Conservation (phyloP, 2,329 filamentous ascomycete genomes). For the Capronia epimyces region DNA sequence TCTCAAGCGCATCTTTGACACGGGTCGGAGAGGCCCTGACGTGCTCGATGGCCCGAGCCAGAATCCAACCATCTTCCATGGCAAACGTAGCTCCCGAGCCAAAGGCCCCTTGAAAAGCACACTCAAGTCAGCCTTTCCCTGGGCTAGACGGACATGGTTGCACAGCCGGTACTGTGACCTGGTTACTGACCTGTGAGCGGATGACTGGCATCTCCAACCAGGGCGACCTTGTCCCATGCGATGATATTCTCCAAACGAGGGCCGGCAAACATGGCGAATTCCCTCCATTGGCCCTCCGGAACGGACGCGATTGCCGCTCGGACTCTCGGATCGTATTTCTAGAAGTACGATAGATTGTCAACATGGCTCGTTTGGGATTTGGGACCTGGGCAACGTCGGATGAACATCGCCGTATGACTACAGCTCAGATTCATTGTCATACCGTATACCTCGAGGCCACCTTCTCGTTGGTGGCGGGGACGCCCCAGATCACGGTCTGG, state of each 20-base stretch:
- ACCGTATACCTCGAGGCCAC: slow-evolving; percentile 35
- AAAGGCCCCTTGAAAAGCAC: slow-evolving; percentile 33
- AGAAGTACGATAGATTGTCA: not conserved
- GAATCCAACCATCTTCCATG: slow-evolving; percentile 43
- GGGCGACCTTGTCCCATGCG: slow-evolving; percentile 42
- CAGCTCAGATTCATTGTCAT: no score
- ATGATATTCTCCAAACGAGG: slow-evolving; percentile 39
- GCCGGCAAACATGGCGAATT: slow-evolving; percentile 46
- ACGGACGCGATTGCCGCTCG: slow-evolving; percentile 39
- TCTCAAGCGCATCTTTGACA: slow-evolving; percentile 30
- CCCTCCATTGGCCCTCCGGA: slow-evolving; percentile 38
- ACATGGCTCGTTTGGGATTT: not conserved
- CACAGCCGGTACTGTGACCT: not conserved
- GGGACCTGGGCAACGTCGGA: no score
- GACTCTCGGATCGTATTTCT: slow-evolving; percentile 42
- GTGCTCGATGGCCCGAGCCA: slow-evolving; percentile 34
- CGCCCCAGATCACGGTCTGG: slow-evolving; percentile 19
- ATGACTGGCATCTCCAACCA: slow-evolving; percentile 53
- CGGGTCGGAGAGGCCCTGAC: slow-evolving; percentile 21
- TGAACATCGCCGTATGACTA: no score
- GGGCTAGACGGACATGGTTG: not conserved
- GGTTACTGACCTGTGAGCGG: slow-evolving; percentile 43
- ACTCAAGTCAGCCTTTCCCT: not conserved
- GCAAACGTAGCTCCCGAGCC: slow-evolving; percentile 44
- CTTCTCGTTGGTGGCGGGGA: slow-evolving; percentile 23